Base-by-base conservation (phyloP, 106 monocot species). In the Posidonia australis region DNA sequence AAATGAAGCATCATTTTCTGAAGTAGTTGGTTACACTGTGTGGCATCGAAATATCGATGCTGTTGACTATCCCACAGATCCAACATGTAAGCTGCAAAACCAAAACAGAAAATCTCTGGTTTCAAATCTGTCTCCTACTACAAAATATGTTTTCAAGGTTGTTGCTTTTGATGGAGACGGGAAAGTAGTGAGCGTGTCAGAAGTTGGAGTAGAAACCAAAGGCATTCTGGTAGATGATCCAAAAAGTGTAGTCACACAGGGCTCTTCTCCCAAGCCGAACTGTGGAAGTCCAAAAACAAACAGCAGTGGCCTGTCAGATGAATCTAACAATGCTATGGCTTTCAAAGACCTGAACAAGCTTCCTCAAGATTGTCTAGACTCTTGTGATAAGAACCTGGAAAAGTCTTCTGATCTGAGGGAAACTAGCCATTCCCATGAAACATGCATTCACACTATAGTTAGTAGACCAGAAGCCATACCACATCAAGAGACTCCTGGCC, bases 331-430 rank as follows among this genome's bases (percentile, higher is more conserved):
- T 43, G 70, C 62, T 7, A 49, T 51, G 49, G 36, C 63, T 9
- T 84, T 48, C 64, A 36, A 66, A 30, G 88, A 88, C 67, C 73
- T 83, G 46, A 83, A 83, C 56, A 77, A 77, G 45, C 72, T 63
- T 14, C 84, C 74, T 1, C 76, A 74, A 6, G 67, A 68, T 45
- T 64, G 44, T 70, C 52, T 62, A 21, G 67, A 54, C 47, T 56
- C 59, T 52, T 22, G 51, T 22, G 78, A 78, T 59, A 72, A 75
- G 60, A 65, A 67, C 18, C 32, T 49, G n/a, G 66, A 65, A 42
- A 76, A 72, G 55, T 55, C 57, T 32, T 51, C 69, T 24, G 51
- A 57, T 45, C 36, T 10, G 13, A 55, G 65, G 58, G 71, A 43
- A 48, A 47, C 30, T 9, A 14, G 51, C 18, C n/a, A 44, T 44